Evolutionary conservation across 768 basidiomycete genomes (phyloP).

Genomic region (Collybiopsis luxurians): DNA sequence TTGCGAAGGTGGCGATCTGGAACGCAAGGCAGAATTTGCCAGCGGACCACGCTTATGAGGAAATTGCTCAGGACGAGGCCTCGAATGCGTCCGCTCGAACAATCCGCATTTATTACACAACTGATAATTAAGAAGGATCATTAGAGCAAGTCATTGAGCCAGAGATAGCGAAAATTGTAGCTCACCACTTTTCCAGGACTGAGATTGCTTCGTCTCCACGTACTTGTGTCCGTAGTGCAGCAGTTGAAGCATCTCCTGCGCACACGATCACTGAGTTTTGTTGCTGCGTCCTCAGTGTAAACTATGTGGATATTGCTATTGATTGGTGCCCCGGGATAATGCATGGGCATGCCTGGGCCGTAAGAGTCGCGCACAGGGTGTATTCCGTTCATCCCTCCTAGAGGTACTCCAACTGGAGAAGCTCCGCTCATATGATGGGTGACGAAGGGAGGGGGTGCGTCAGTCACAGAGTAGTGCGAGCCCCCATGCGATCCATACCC

Average conservation of each 20-base stretch:
- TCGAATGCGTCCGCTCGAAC: slow-evolving; percentile 78
- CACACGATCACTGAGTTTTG: slow-evolving; percentile 76
- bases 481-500: not conserved
- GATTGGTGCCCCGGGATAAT: not conserved
- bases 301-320: slow-evolving; percentile 15
- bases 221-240: slow-evolving; percentile 81
- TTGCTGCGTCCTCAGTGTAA: slow-evolving; percentile 77
- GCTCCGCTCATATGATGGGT: not conserved
- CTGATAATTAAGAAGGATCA: slow-evolving; percentile 19
- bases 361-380: slow-evolving; percentile 1
- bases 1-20: slow-evolving; percentile 43
- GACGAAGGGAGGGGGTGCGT: not conserved
- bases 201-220: slow-evolving; percentile 75
- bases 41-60: slow-evolving; percentile 77
- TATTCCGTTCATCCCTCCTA: not conserved
- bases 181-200: slow-evolving; percentile 78
- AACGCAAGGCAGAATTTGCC: slow-evolving; percentile 46
- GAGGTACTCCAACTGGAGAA: not conserved
- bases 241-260: slow-evolving; percentile 81
- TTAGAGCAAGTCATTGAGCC: not conserved
- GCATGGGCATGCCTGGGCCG: not conserved
- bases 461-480: no score
- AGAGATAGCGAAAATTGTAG: slow-evolving; percentile 16
- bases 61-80: slow-evolving; percentile 77
- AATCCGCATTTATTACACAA: slow-evolving; percentile 74